Conservation (phyloP, 202 grass and related monocot species). For the Eragrostis tef region DNA sequence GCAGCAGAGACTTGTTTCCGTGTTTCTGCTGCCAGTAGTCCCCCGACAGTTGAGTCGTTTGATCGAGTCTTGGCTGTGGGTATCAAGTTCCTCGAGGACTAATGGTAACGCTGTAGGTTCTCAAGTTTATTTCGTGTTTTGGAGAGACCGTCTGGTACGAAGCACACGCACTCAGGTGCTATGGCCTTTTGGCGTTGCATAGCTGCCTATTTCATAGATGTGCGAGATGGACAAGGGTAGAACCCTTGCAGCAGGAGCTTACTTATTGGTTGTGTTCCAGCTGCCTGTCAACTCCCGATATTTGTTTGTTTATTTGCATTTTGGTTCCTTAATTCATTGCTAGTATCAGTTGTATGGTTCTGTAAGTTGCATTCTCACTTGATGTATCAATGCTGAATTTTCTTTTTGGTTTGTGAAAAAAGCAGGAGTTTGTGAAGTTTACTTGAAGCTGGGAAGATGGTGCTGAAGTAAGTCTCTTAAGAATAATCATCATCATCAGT, state of each 20-base stretch:
- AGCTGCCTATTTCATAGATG: conserved; percentile 28
- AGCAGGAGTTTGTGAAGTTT: conserved; percentile 30
- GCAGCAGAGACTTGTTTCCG: conserved; percentile 20
- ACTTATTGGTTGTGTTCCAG: conserved; percentile 6
- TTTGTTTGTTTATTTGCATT: neutral
- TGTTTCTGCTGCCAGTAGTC: neutral
- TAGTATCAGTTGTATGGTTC: neutral
- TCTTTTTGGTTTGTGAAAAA: neutral
- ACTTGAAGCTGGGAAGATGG: conserved; percentile 51
- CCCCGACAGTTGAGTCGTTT: neutral
- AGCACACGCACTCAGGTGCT: conserved; percentile 25
- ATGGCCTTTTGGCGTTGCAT: conserved; percentile 17
- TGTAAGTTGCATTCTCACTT: neutral
- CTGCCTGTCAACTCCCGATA: conserved; percentile 34
- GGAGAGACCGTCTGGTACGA: neutral
- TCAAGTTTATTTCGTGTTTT: neutral
- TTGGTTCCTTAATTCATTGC: neutral
- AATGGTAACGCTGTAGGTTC: too few species aligned
- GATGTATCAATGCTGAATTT: neutral
- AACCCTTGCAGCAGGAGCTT: conserved; percentile 21
- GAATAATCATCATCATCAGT: too few species aligned
- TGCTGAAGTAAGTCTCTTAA: conserved; percentile 55
- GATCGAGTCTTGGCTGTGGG: neutral
- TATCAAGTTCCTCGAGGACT: neutral
- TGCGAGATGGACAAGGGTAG: conserved; percentile 28